A percentile compares a stretch with the other conserved stretches of the same genome.
These are phyloP conservation scores for Rosa persica DNA, from an alignment of 306 rosid species.

Conservation along the genomic window DNA sequence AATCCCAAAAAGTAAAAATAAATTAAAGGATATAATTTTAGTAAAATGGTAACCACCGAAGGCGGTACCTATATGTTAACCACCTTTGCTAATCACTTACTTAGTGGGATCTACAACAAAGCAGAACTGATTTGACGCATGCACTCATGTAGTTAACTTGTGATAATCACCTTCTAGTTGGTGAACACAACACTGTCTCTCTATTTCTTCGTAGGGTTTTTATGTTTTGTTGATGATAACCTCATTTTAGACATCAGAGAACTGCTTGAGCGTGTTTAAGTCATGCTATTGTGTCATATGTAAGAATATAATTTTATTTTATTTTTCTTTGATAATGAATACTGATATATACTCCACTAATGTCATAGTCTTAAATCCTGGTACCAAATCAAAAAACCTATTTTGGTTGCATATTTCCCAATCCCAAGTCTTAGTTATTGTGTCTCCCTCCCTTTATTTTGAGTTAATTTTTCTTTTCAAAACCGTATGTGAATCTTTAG, in stretches of 20 bases:
- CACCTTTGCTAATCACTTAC: neutral
- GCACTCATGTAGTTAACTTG: neutral
- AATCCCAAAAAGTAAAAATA: neutral
- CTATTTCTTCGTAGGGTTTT: neutral
- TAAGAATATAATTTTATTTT: neutral
- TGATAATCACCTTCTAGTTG: neutral
- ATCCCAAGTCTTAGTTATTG: neutral
- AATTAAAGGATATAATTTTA: neutral
- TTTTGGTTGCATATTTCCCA: neutral
- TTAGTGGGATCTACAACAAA: slow-evolving; percentile 15
- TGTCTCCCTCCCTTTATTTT: neutral
- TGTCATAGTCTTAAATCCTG: neutral
- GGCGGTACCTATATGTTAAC: neutral
- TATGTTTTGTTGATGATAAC: neutral
- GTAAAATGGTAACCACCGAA: neutral
- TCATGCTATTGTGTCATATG: neutral
- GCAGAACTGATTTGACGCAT: neutral
- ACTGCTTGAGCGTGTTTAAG: neutral
- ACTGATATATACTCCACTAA: neutral
- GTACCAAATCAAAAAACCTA: neutral
- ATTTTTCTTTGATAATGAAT: too few species aligned
- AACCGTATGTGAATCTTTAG: neutral
- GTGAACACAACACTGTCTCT: neutral
- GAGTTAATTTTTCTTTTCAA: neutral
- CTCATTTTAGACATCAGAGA: too few species aligned